Evolutionary conservation across 805 yeast genomes (phyloP).

Genomic region (Wickerhamomyces alni): DNA sequence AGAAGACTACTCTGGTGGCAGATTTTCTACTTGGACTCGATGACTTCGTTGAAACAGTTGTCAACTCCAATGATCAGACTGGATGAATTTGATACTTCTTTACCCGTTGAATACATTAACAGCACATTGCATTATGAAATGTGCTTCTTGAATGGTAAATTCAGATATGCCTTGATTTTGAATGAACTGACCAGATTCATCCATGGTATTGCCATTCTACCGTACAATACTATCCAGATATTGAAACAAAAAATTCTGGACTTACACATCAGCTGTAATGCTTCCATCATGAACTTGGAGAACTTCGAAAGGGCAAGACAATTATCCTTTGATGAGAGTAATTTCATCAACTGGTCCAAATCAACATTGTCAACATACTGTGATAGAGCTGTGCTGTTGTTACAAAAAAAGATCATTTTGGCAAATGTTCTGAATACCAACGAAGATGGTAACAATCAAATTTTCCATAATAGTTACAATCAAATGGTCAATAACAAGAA

Average conservation of each 20-base stretch:
- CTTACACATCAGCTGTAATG: constrained; percentile 43
- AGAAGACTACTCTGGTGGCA: constrained; percentile 66
- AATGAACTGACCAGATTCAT: constrained; percentile 47
- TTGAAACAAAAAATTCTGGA: constrained; percentile 44
- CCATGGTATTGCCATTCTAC: constrained; percentile 41
- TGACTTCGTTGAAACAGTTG: constrained; percentile 50
- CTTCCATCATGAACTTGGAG: constrained; percentile 38
- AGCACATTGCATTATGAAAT: constrained; percentile 37
- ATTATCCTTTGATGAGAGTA: constrained; percentile 30
- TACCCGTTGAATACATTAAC: constrained; percentile 42
- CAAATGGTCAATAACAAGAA: constrained; percentile 24
- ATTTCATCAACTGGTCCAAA: constrained; percentile 41
- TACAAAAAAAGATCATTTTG: constrained; percentile 31
- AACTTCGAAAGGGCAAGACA: constrained; percentile 28
- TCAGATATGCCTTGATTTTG: constrained; percentile 43
- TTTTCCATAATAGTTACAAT: constrained; percentile 22
- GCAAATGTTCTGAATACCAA: constrained; percentile 22
- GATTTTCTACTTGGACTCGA: constrained; percentile 51
- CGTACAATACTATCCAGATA: constrained; percentile 33
- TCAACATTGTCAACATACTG: constrained; percentile 46
- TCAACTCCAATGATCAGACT: constrained; percentile 46
- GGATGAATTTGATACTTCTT: constrained; percentile 50
- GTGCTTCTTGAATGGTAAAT: constrained; percentile 47
- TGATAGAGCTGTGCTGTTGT: constrained; percentile 44
- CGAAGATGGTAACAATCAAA: constrained; percentile 20